phyloP scores from a whole-genome alignment of 495 filamentous ascomycete genomes.

The Bombardia bombarda region DNA sequence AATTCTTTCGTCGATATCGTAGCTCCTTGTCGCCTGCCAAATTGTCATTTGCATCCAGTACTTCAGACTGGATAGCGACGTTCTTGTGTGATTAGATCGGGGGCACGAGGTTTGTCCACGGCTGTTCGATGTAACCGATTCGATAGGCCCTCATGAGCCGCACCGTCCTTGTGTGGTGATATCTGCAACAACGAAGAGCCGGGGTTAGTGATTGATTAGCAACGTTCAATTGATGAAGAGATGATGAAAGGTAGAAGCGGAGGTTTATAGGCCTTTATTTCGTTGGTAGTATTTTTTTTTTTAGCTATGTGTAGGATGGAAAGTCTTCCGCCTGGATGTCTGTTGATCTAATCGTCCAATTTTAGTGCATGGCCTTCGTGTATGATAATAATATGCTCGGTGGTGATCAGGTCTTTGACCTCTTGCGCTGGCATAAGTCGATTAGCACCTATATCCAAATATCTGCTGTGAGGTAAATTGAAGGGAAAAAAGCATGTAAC shows the following conservation, averaged over 20 bases:
- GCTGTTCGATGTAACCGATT: too few relatives aligned
- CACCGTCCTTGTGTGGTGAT: conserved; percentile 63
- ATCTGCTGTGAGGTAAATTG: too few relatives aligned
- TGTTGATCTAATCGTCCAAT: conserved; percentile 36
- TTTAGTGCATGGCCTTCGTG: conserved; percentile 33
- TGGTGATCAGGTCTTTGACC: conserved; percentile 34
- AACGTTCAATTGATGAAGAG: neutral
- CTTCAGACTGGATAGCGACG: too few relatives aligned
- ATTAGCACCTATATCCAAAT: too few relatives aligned
- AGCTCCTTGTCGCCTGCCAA: neutral
- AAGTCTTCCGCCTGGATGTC: conserved; percentile 38
- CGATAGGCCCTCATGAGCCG: too few relatives aligned
- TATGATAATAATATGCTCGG: conserved; percentile 38
- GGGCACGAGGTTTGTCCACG: too few relatives aligned
- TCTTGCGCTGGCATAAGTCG: conserved; percentile 15
- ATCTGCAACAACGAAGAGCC: conserved; percentile 34
- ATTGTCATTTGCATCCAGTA: too few relatives aligned
- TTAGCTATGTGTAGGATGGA: conserved; percentile 44
- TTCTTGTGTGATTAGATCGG: too few relatives aligned
- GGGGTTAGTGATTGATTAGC: neutral
- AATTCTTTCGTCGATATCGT: neutral
- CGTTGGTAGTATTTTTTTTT: conserved; percentile 43
- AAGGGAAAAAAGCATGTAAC: too few relatives aligned
- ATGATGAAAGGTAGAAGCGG: neutral
- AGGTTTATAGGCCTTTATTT: conserved; percentile 34